Base-by-base conservation (phyloP, 1,284 basidiomycete species). In the Puccinia triticina region DNA sequence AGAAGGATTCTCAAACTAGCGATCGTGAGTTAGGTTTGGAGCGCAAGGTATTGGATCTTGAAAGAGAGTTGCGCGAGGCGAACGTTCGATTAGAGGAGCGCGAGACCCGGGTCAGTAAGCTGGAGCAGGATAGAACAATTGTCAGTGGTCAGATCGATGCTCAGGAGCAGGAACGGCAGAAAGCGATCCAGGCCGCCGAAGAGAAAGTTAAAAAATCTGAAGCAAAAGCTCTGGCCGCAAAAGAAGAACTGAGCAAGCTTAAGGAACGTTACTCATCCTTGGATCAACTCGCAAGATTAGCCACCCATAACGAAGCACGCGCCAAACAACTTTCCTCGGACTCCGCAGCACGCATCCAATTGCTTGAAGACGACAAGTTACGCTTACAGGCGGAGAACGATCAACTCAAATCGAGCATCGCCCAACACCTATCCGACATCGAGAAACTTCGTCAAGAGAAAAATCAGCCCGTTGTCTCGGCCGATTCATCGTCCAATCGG, bases 101-200 rank as follows among this genome's bases (percentile, higher is more conserved):
- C 21, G 79, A 82, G 23, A 48, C 14, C 2, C 37, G 79, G 29
- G 46, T 82, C n/a, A 74, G 61, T 16, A 82, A 82, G 50, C 53
- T 82, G 26, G 79, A 82, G 55, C 69, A 75, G 32, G 79, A 82
- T 55, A 3, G 79, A 29, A 74, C 66, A 18, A n/a, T 82, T 46
- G 43, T 75, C 57, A 71, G 69, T 67, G 37, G 43, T 29, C 69
- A 82, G 48, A 66, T 82, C 55, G 57, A 74, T 48, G 40, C 46
- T 10, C 55, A 66, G 29, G 57, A 75, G n/a, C 29, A 75, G 32
- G 72, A 82, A 40, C 71, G 59, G 37, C 43, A 64, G 43, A 53
- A 55, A 48, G 16, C 57, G 0, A 64, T 82, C 34, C 46, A 66
- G 23, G 7, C n/a, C 18, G 59, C 43, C 12, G 43, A 82, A 29